phyloP scores from a whole-genome alignment of 345 rosid species.

The Sapria himalayana region DNA sequence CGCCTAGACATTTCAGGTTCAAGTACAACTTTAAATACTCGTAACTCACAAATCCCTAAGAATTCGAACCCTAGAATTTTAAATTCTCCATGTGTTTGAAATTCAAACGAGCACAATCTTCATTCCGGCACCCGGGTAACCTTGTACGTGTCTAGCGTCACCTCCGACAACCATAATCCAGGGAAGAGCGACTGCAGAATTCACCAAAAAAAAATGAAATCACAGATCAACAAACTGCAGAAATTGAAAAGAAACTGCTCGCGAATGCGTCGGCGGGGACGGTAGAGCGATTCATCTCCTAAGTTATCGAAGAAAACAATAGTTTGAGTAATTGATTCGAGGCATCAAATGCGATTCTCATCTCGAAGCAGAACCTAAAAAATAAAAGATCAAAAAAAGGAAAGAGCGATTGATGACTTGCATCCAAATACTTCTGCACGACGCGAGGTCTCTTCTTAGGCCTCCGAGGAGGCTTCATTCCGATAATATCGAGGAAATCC shows the following conservation, averaged over 20 bases:
- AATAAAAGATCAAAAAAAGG: not conserved
- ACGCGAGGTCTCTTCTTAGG: constrained; percentile 52
- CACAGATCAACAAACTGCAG: not conserved
- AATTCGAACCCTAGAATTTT: no score
- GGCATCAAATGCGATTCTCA: no score
- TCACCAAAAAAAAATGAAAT: not conserved
- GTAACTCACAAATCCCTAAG: no score
- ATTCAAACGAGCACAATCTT: no score
- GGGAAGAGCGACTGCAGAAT: constrained; percentile 37
- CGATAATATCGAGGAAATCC: constrained; percentile 29
- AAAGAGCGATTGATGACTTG: constrained; percentile 14
- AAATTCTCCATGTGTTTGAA: no score
- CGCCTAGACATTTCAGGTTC: no score
- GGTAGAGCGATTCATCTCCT: no score
- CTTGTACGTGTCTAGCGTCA: constrained; percentile 37
- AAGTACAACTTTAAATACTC: no score
- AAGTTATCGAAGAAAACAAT: no score
- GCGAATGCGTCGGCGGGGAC: no score
- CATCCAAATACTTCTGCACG: constrained; percentile 55
- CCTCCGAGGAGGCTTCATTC: constrained; percentile 35
- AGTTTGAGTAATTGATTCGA: no score
- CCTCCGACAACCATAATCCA: constrained; percentile 50
- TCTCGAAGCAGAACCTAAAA: not conserved
- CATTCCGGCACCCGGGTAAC: constrained; percentile 36
- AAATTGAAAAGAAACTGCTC: no score